Evolutionary conservation across 2,329 filamentous ascomycete genomes (phyloP).

Genomic region (Ophiostoma himal-ulmi): DNA sequence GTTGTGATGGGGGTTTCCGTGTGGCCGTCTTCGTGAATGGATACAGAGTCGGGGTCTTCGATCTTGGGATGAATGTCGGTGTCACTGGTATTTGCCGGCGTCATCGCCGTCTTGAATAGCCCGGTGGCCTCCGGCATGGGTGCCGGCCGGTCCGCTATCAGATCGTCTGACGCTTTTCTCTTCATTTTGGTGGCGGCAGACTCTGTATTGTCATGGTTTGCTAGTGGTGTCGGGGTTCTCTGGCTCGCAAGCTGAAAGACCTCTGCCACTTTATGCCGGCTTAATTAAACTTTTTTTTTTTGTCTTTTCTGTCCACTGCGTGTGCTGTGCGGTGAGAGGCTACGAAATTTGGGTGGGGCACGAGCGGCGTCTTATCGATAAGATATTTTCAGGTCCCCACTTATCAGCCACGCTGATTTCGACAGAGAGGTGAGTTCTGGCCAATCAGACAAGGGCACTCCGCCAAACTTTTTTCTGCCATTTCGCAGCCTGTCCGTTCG

Average conservation of each 20-base stretch:
- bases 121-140: background rate
- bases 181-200: constrained; percentile 22
- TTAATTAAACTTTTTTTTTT: constrained; percentile 8
- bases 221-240: background rate
- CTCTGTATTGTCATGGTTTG: background rate
- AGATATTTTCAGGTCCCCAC: constrained; percentile 11
- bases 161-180: constrained; percentile 24
- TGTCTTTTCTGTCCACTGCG: background rate
- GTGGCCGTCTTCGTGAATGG: constrained; percentile 3
- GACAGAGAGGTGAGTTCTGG: background rate
- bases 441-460: constrained; percentile 18
- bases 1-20: constrained; percentile 3
- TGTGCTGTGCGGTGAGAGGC: constrained; percentile 14
- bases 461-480: constrained; percentile 24
- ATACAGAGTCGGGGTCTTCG: constrained; percentile 15
- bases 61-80: background rate
- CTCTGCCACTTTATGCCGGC: background rate
- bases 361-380: constrained; percentile 25
- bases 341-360: background rate
- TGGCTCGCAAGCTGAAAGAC: background rate
- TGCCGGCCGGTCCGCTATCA: constrained; percentile 13
- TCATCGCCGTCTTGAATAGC: background rate
- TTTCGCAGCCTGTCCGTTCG: background rate
- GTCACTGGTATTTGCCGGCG: background rate
- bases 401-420: constrained; percentile 10